These are phyloP conservation scores for Eucalyptus pumila DNA, from an alignment of 345 rosid genomes.

Conservation along the genomic window DNA sequence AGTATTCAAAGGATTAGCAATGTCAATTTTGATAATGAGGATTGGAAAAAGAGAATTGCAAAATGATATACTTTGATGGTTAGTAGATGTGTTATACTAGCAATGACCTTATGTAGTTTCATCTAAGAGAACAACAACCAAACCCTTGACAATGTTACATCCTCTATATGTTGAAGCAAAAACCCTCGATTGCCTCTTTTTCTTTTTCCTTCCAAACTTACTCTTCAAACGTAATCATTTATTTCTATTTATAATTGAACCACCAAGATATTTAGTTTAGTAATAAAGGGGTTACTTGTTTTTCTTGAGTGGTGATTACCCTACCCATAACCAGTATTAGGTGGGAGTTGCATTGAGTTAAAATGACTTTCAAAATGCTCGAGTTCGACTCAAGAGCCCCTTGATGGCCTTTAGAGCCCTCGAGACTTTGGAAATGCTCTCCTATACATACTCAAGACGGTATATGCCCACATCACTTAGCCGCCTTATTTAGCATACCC, in stretches of 20 bases:
- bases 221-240: rapidly evolving
- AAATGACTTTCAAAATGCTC: background rate
- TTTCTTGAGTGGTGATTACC: background rate
- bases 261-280: background rate
- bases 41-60: background rate
- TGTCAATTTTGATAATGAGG: background rate
- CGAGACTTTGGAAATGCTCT: background rate
- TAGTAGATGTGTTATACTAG: background rate
- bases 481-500: background rate
- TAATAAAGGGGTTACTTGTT: background rate
- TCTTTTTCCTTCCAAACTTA: background rate
- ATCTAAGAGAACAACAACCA: background rate
- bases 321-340: rapidly evolving
- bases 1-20: background rate
- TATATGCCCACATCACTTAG: background rate
- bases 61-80: background rate
- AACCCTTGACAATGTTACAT: background rate
- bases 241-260: background rate
- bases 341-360: rapidly evolving
- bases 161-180: background rate
- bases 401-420: background rate
- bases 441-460: rapidly evolving
- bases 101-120: background rate
- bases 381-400: background rate
- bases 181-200: background rate